phyloP scores from a whole-genome alignment of 2,329 filamentous ascomycete genomes.

The Myriosclerotinia scirpicola region DNA sequence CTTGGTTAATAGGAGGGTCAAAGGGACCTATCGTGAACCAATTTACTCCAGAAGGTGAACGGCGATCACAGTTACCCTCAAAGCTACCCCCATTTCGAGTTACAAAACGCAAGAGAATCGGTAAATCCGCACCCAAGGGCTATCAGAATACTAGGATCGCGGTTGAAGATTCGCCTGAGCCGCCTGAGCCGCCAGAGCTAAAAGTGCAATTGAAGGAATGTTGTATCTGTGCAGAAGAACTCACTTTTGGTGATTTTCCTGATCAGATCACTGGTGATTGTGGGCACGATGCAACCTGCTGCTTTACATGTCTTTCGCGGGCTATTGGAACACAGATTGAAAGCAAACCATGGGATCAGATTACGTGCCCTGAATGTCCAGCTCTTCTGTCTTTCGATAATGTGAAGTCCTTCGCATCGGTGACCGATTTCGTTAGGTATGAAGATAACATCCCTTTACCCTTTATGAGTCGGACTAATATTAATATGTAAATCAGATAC shows the following conservation, averaged over 20 bases:
- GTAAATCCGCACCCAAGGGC: rapidly evolving
- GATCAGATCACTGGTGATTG: slow-evolving; percentile 7
- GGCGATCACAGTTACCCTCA: neutral
- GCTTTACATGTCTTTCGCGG: slow-evolving; percentile 24
- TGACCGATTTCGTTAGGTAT: slow-evolving; percentile 5
- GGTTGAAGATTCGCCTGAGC: neutral
- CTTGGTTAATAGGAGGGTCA: neutral
- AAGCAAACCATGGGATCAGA: slow-evolving; percentile 44
- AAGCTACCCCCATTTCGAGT: neutral
- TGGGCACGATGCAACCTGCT: slow-evolving; percentile 26
- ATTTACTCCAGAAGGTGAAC: neutral
- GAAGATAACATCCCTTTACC: neutral
- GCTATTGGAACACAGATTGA: slow-evolving; percentile 27
- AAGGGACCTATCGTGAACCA: neutral
- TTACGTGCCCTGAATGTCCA: slow-evolving; percentile 55
- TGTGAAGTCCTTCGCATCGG: slow-evolving; percentile 4
- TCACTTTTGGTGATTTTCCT: neutral
- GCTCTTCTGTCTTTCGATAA: slow-evolving; percentile 42
- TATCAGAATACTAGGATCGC: neutral
- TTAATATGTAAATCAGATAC: neutral
- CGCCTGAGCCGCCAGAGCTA: neutral
- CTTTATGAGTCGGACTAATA: neutral
- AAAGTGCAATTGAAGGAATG: neutral
- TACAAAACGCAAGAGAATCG: neutral
- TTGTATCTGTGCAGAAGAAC: slow-evolving; percentile 5